Percentiles rank a stretch among this genome's conserved stretches.
Conservation (phyloP, 805 yeast genomes). For the Dipodascus albidus region DNA sequence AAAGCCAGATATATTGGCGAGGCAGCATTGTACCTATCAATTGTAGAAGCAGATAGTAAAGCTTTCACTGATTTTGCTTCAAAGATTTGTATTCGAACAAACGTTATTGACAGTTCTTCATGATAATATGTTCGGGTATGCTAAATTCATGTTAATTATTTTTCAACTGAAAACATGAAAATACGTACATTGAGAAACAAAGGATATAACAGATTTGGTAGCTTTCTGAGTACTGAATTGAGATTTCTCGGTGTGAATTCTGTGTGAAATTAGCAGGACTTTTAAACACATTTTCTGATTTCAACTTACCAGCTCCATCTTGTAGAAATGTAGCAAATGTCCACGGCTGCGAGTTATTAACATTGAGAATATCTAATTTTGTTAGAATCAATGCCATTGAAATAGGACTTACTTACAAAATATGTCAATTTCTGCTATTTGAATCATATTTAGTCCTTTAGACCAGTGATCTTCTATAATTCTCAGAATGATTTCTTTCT, state of each 20-base stretch:
- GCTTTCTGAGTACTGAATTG: not conserved
- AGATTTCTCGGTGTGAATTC: not conserved
- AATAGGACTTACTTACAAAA: slow-evolving; percentile 27
- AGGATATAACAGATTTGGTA: slow-evolving; percentile 30
- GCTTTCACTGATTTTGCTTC: slow-evolving; percentile 27
- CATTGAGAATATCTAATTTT: slow-evolving; percentile 35
- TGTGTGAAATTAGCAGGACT: no score
- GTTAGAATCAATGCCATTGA: slow-evolving; percentile 5
- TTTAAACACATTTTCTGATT: no score
- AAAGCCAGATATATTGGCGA: slow-evolving; percentile 57
- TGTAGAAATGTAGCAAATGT: slow-evolving; percentile 21
- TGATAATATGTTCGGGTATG: slow-evolving; percentile 53
- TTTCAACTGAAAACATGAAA: not conserved
- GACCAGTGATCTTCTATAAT: slow-evolving; percentile 42
- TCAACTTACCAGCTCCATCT: slow-evolving; percentile 16
- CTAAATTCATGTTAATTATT: no score
- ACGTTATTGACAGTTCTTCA: slow-evolving; percentile 46
- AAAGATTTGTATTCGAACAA: slow-evolving; percentile 59
- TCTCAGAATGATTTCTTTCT: slow-evolving; percentile 31
- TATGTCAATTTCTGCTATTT: slow-evolving; percentile 60
- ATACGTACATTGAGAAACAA: slow-evolving; percentile 11
- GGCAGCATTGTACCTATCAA: slow-evolving; percentile 18
- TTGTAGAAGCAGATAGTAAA: not conserved
- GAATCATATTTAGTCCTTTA: slow-evolving; percentile 48
- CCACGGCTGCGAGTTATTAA: slow-evolving; percentile 35